Percentiles rank a stretch among this genome's conserved stretches.
Conservation (phyloP, 2,329 filamentous ascomycete genomes). For the Tolypocladium paradoxum region DNA sequence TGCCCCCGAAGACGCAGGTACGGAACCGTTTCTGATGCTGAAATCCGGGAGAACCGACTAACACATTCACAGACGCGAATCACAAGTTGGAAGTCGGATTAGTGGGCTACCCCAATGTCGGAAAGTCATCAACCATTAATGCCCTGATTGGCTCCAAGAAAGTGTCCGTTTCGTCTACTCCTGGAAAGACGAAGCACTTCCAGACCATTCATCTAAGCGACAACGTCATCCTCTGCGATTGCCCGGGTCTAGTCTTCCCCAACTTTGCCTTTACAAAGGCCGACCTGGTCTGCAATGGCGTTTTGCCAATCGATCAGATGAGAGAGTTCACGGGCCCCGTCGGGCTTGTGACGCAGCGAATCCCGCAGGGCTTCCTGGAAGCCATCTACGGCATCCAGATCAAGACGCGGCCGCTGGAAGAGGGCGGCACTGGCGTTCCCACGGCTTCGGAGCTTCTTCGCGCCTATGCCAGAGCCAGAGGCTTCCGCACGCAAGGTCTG, state of each 20-base stretch:
- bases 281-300: conserved; percentile 88
- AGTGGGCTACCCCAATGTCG: conserved; percentile 96
- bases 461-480: conserved; percentile 79
- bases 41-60: neutral
- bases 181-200: conserved; percentile 98
- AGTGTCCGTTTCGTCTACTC: conserved; percentile 93
- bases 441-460: conserved; percentile 76
- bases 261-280: conserved; percentile 97
- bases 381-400: conserved; percentile 92
- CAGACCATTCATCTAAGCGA: conserved; percentile 94
- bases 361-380: conserved; percentile 82
- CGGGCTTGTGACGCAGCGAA: conserved; percentile 69
- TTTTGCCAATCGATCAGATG: conserved; percentile 92
- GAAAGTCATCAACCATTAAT: conserved; percentile 98
- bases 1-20: conserved; percentile 42
- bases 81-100: conserved; percentile 80
- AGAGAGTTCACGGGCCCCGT: conserved; percentile 85
- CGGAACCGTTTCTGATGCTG: conserved; percentile 7
- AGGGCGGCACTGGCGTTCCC: conserved; percentile 82
- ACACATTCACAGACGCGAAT: conserved; percentile 26
- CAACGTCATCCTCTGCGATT: conserved; percentile 88
- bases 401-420: conserved; percentile 66
- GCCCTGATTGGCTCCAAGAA: conserved; percentile 97
- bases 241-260: conserved; percentile 94
- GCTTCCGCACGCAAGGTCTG: conserved; percentile 80